A percentile compares a stretch with the other conserved stretches of the same genome.
Conservation (phyloP, 75 land plant genomes). For the Adiantum capillusveneris region DNA sequence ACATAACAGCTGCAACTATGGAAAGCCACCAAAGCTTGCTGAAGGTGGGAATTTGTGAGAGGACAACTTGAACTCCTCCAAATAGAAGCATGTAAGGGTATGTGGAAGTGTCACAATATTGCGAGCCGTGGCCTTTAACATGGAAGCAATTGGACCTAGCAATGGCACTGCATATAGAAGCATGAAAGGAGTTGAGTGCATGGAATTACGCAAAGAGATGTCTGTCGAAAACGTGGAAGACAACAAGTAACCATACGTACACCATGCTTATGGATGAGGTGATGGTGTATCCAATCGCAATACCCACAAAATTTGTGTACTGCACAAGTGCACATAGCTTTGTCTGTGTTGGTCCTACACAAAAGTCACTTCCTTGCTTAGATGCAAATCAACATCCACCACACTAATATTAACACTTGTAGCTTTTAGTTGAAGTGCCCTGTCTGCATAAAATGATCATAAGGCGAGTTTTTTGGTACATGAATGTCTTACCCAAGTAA, state of each 20-base stretch:
- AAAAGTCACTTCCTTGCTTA: background rate
- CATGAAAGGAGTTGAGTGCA: no score
- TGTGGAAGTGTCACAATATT: slow-evolving; percentile 5
- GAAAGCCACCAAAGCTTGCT: slow-evolving; percentile 20
- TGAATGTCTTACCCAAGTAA: slow-evolving; percentile 22
- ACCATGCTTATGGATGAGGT: slow-evolving; percentile 47
- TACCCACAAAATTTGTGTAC: slow-evolving; percentile 30
- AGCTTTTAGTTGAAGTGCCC: no score
- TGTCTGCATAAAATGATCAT: no score
- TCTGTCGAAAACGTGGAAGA: no score
- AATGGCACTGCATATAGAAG: slow-evolving; percentile 23
- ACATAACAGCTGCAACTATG: slow-evolving; percentile 21
- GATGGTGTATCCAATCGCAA: slow-evolving; percentile 47
- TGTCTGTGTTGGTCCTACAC: slow-evolving; percentile 26
- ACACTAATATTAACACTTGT: no score
- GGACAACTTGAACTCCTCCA: slow-evolving; percentile 12
- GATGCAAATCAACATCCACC: no score
- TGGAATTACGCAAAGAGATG: no score
- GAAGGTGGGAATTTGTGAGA: slow-evolving; percentile 22
- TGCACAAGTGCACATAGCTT: slow-evolving; percentile 38
- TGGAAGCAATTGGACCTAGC: slow-evolving; percentile 21
- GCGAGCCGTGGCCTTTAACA: slow-evolving; percentile 9
- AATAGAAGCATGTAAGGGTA: slow-evolving; percentile 13
- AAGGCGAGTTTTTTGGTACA: no score
- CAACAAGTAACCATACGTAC: slow-evolving; percentile 3